Evolutionary conservation across 805 yeast genomes (phyloP).

Genomic region (Nakazawaea ishiwadae): DNA sequence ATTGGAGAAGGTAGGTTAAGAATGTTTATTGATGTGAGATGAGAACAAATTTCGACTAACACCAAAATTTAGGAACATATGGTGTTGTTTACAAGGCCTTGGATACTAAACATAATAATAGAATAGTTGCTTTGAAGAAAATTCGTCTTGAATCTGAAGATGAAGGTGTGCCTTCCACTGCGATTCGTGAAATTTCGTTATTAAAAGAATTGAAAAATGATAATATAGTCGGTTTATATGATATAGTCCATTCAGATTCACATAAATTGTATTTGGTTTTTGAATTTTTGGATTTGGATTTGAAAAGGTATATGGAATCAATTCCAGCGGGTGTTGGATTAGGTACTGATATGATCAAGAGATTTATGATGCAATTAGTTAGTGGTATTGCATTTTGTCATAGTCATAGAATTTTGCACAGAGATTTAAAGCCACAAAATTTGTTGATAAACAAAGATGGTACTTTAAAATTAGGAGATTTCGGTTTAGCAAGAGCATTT

Average conservation of each 20-base stretch:
- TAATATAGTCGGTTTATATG: slow-evolving; percentile 85
- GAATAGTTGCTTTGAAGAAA: slow-evolving; percentile 94
- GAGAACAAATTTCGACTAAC: background rate
- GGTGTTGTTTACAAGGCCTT: slow-evolving; percentile 97
- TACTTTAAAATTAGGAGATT: slow-evolving; percentile 84
- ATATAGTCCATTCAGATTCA: slow-evolving; percentile 91
- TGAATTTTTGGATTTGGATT: slow-evolving; percentile 90
- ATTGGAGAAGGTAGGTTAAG: slow-evolving; percentile 85
- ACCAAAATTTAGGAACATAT: slow-evolving; percentile 59
- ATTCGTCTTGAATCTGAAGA: slow-evolving; percentile 94
- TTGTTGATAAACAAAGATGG: slow-evolving; percentile 93
- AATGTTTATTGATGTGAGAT: too few relatives aligned
- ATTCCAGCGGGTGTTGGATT: slow-evolving; percentile 88
- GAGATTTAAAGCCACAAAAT: slow-evolving; percentile 96
- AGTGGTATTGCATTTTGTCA: slow-evolving; percentile 93
- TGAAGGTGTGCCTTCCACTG: slow-evolving; percentile 98
- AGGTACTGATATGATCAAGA: slow-evolving; percentile 85
- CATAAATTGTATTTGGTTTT: slow-evolving; percentile 90
- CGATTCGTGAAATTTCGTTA: slow-evolving; percentile 92
- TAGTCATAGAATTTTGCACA: slow-evolving; percentile 87
- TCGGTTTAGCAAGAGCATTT: slow-evolving; percentile 94
- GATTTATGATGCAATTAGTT: slow-evolving; percentile 87
- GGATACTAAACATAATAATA: slow-evolving; percentile 81
- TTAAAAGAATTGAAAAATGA: slow-evolving; percentile 92
- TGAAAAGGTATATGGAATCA: slow-evolving; percentile 95